Percentiles rank a stretch among this genome's conserved stretches.
Evolutionary conservation across 2,329 filamentous ascomycete genomes (phyloP).

Genomic region (Aspergillus vadensis): DNA sequence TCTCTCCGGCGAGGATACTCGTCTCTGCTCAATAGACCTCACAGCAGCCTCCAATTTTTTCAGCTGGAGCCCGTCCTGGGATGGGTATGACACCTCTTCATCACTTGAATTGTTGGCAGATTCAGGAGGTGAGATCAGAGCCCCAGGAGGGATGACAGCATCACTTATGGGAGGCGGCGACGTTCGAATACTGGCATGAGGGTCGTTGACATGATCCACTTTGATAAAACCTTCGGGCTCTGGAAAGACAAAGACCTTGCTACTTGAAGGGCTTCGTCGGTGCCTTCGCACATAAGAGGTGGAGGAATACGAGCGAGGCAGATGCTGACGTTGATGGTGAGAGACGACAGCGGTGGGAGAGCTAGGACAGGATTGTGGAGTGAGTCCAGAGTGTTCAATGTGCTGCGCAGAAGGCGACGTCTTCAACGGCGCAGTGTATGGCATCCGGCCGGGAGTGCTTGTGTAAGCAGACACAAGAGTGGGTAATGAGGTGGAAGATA

Average conservation of each 20-base stretch:
- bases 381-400: slow-evolving; percentile 55
- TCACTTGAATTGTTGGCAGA: slow-evolving; percentile 80
- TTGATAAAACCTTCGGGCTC: slow-evolving; percentile 30
- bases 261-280: slow-evolving; percentile 58
- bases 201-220: slow-evolving; percentile 32
- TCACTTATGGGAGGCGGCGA: slow-evolving; percentile 81
- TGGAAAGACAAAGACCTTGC: slow-evolving; percentile 36
- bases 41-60: slow-evolving; percentile 79
- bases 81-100: slow-evolving; percentile 58
- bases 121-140: slow-evolving; percentile 88
- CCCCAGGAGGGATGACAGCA: slow-evolving; percentile 75
- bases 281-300: slow-evolving; percentile 64
- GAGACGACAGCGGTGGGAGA: slow-evolving; percentile 19
- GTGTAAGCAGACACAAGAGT: slow-evolving; percentile 32
- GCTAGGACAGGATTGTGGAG: slow-evolving; percentile 28
- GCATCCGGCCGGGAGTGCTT: slow-evolving; percentile 50
- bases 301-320: slow-evolving; percentile 60
- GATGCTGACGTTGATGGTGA: slow-evolving; percentile 44
- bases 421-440: slow-evolving; percentile 55
- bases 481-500: slow-evolving; percentile 5
- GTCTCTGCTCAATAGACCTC: slow-evolving; percentile 65
- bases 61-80: slow-evolving; percentile 50
- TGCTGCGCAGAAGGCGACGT: slow-evolving; percentile 57
- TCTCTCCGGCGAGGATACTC: slow-evolving; percentile 35
- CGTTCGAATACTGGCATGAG: slow-evolving; percentile 69